These are phyloP conservation scores for Diplocarpon rosae DNA, from an alignment of 2,329 filamentous ascomycete genomes.

Conservation along the genomic window DNA sequence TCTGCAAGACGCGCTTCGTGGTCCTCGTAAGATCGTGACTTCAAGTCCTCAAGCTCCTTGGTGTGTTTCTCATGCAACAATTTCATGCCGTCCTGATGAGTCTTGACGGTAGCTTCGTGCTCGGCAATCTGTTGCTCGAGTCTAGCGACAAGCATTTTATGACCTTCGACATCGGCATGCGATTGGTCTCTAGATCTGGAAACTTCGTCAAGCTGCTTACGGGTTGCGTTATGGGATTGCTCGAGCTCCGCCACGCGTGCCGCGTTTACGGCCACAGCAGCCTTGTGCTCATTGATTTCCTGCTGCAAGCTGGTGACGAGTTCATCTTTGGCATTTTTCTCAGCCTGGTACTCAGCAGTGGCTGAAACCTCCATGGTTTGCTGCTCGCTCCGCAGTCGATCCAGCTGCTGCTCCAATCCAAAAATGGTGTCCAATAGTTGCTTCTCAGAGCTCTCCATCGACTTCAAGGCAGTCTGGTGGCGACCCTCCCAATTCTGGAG, in stretches of 20 bases:
- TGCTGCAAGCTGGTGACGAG: conserved; percentile 51
- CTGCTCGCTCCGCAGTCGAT: conserved; percentile 27
- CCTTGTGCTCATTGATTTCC: conserved; percentile 74
- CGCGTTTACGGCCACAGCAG: conserved; percentile 57
- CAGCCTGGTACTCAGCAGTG: not conserved
- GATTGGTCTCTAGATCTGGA: conserved; percentile 43
- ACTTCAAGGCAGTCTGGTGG: conserved; percentile 59
- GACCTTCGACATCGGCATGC: conserved; percentile 32
- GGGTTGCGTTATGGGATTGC: conserved; percentile 53
- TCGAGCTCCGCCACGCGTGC: conserved; percentile 65
- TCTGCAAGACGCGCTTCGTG: conserved; percentile 46
- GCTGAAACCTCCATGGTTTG: conserved; percentile 33
- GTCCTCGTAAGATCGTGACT: conserved; percentile 39
- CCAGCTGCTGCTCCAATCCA: conserved; percentile 55
- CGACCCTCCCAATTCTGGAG: conserved; percentile 65
- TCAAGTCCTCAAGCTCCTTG: conserved; percentile 39
- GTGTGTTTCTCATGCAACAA: conserved; percentile 39
- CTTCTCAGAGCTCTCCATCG: conserved; percentile 61
- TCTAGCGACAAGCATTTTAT: conserved; percentile 36
- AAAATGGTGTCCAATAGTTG: conserved; percentile 61
- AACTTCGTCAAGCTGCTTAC: conserved; percentile 57
- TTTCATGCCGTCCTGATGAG: conserved; percentile 40
- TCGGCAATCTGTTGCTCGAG: conserved; percentile 49
- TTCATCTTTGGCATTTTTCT: conserved; percentile 41
- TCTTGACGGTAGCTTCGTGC: conserved; percentile 47